Evolutionary conservation across 768 basidiomycete genomes (phyloP).

Genomic region (Termitomyces sp.): DNA sequence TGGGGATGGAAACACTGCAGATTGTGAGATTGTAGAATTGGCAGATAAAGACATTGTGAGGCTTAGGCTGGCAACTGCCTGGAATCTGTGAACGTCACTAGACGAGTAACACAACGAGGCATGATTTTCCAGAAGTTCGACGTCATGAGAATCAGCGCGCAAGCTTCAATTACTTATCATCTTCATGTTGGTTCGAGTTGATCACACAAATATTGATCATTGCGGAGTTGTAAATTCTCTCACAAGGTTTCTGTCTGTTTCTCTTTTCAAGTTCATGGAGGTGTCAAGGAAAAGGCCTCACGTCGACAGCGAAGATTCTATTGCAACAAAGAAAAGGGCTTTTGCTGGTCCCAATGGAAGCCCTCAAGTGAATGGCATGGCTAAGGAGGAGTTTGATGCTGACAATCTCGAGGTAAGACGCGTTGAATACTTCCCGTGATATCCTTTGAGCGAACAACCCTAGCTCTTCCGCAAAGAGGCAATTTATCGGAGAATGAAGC

Average conservation of each 20-base stretch:
- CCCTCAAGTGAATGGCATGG: conserved; percentile 48
- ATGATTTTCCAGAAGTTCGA: neutral
- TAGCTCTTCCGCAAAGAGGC: conserved; percentile 87
- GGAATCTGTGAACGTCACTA: neutral
- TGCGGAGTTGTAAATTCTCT: conserved; percentile 36
- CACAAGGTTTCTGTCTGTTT: conserved; percentile 11
- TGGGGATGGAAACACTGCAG: conserved; percentile 66
- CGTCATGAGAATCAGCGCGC: neutral
- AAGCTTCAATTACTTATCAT: neutral
- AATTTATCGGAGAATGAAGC: conserved; percentile 77
- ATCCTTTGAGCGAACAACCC: conserved; percentile 11
- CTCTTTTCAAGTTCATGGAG: conserved; percentile 33
- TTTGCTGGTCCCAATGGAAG: conserved; percentile 44
- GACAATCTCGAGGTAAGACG: conserved; percentile 60
- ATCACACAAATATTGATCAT: conserved; percentile 2
- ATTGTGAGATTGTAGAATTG: conserved; percentile 81
- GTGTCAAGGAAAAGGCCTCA: conserved; percentile 54
- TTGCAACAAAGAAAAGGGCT: conserved; percentile 51
- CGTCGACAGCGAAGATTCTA: conserved; percentile 42
- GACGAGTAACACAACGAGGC: neutral
- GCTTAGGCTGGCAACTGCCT: conserved; percentile 24
- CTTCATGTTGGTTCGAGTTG: neutral
- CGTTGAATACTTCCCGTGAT: conserved; percentile 11
- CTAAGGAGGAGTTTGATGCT: conserved; percentile 40
- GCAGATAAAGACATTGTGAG: conserved; percentile 21